Base-by-base conservation (phyloP, 2,329 filamentous ascomycete genomes). In the Sporothrix dimorphospora region DNA sequence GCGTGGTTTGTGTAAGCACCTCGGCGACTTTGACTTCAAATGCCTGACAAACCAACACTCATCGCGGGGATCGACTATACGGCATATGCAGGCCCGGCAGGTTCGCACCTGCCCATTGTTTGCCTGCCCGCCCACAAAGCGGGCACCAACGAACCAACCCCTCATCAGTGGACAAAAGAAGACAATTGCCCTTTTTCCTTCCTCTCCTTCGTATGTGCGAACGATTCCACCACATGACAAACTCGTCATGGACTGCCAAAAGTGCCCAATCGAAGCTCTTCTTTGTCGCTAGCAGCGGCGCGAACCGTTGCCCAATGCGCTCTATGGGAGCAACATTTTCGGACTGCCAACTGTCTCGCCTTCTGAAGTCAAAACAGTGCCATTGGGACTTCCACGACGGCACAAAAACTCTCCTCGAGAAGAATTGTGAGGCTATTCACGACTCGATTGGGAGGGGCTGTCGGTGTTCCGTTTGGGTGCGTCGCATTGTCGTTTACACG, bases 61-160 rank as follows among this genome's bases (percentile, higher is more conserved):
- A 24, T 65, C 38, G 59, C 38, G n/a, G 59, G n/a, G 59, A 63
- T 63, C 57, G 57, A 19, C 57, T n/a, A 12, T 14, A 24, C 38
- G n/a, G 57, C 57, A 61, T 19, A 40, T 61, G 57, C 57, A 61
- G 45, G 30, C 30, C 6, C 30, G 49, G n/a, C 49, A 53, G n/a
- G 49, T 24, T 14, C 5, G 53, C 19, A 11, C 27, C 7, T 57
- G 30, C 27, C n/a, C 49, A 24, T 21, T 53, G n/a, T 53, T 21
- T 19, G 14, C 49, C 8, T 21, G 49, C 27, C 19, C 27, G 49
- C 27, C 19, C 27, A 27, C 30, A 34, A 57, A 57, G 27, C 53
- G 53, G 53, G 53, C 53, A 19, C 38, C 57, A 63, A 24, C 57
- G 24, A 24, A 6, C n/a, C 16, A 14, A n/a, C 34, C 57, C 38